phyloP scores from a whole-genome alignment of 306 rosid genomes.

The Vigna reflexopilosa region DNA sequence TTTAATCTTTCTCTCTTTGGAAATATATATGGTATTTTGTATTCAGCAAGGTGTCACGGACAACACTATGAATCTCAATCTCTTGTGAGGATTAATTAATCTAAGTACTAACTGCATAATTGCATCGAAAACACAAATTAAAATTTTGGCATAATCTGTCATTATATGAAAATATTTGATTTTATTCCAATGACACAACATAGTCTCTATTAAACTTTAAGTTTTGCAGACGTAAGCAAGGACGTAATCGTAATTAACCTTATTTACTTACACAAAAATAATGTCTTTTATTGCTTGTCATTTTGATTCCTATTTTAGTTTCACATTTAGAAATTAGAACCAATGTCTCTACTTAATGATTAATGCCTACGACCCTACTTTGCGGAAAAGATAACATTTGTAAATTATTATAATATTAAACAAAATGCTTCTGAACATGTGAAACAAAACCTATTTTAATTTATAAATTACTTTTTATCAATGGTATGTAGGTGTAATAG shows the following conservation, averaged over 20 bases:
- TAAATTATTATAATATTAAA: too few relatives aligned
- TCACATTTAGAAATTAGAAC: neutral
- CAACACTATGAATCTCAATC: neutral
- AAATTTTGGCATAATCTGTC: neutral
- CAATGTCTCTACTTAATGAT: too few relatives aligned
- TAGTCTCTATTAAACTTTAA: neutral
- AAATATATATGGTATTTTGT: neutral
- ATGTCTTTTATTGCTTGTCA: neutral
- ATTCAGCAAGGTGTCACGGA: constrained; percentile 1
- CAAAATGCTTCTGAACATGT: too few relatives aligned
- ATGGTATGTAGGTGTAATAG: too few relatives aligned
- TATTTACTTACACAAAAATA: neutral
- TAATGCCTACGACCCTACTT: neutral
- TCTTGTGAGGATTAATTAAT: too few relatives aligned
- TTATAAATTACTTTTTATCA: too few relatives aligned
- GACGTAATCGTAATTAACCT: constrained; percentile 34
- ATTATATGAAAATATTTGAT: neutral
- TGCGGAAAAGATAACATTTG: neutral
- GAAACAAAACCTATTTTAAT: too few relatives aligned
- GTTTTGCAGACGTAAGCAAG: constrained; percentile 37
- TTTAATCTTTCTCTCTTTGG: neutral
- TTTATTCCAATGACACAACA: neutral
- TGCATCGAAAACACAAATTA: neutral
- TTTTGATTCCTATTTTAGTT: neutral
- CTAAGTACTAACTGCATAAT: neutral